phyloP scores from a whole-genome alignment of 176 grass and related monocot genomes.

The Themeda triandra region DNA sequence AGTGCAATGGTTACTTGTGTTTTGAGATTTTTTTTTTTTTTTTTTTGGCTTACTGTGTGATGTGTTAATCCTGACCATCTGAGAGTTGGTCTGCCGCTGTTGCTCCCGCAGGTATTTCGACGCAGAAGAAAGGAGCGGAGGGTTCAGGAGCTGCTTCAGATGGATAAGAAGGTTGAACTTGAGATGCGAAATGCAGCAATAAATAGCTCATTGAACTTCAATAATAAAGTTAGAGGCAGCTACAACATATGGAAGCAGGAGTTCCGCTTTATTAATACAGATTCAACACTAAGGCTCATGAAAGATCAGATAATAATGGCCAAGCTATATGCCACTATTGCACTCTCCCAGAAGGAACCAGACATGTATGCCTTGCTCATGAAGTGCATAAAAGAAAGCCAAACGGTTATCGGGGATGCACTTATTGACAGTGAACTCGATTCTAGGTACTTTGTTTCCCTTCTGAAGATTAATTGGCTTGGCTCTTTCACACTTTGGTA shows the following conservation, averaged over 20 bases:
- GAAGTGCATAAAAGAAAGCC: conserved; percentile 65
- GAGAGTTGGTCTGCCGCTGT: not conserved
- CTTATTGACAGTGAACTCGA: conserved; percentile 55
- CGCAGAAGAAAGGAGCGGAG: conserved; percentile 56
- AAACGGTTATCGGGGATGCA: conserved; percentile 53
- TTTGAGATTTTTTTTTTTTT: not conserved
- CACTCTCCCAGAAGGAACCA: conserved; percentile 53
- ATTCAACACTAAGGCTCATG: conserved; percentile 66
- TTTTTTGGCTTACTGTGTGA: not conserved
- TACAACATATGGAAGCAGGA: conserved; percentile 81
- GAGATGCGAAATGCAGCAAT: conserved; percentile 41
- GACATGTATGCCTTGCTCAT: conserved; percentile 59
- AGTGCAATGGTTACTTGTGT: not conserved
- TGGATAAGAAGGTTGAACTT: conserved; percentile 60
- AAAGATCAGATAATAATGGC: conserved; percentile 90
- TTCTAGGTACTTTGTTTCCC: conserved; percentile 39
- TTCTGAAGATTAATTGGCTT: conserved; percentile 24
- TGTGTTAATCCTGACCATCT: not conserved
- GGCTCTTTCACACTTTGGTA: not conserved
- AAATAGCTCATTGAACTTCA: conserved; percentile 57
- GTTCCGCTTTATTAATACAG: conserved; percentile 51
- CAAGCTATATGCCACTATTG: conserved; percentile 73
- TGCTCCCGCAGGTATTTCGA: conserved; percentile 50
- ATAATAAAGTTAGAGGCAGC: conserved; percentile 48
- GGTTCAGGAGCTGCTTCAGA: conserved; percentile 51